phyloP scores from a whole-genome alignment of 2,329 filamentous ascomycete genomes.

The Fusarium tanahbumbuense region DNA sequence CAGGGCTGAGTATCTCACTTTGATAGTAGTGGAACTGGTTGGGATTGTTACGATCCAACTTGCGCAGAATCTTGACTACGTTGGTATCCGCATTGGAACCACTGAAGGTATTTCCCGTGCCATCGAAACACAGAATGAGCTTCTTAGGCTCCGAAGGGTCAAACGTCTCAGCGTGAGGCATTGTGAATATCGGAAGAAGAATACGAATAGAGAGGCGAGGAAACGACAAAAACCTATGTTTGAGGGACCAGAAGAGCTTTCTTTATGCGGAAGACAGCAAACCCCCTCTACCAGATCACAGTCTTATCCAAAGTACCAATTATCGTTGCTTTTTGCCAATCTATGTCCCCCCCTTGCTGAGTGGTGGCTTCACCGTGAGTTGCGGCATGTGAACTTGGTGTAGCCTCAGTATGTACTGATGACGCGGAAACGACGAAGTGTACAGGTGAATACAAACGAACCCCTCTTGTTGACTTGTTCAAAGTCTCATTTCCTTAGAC shows the following conservation, averaged over 20 bases:
- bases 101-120: conserved; percentile 60
- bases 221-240: not conserved
- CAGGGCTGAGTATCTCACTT: conserved; percentile 43
- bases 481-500: not conserved
- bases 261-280: conserved; percentile 20
- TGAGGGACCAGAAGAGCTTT: conserved; percentile 13
- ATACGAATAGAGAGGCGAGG: not conserved
- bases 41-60: conserved; percentile 58
- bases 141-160: conserved; percentile 50
- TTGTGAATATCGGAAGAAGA: conserved; percentile 1
- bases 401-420: conserved; percentile 1
- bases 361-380: not conserved
- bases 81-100: conserved; percentile 64
- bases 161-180: conserved; percentile 29
- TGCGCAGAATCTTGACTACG: conserved; percentile 62
- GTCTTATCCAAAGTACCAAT: not conserved
- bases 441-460: not conserved
- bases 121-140: conserved; percentile 62
- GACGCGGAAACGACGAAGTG: not conserved
- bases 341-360: not conserved
- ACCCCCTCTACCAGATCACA: not conserved
- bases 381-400: conserved; percentile 4
- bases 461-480: not conserved
- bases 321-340: not conserved
- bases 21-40: conserved; percentile 64